A percentile compares a stretch with the other conserved stretches of the same genome.
These are phyloP conservation scores for Rhodotorula sp. DNA, from an alignment of 1,284 basidiomycete genomes.

Conservation along the genomic window DNA sequence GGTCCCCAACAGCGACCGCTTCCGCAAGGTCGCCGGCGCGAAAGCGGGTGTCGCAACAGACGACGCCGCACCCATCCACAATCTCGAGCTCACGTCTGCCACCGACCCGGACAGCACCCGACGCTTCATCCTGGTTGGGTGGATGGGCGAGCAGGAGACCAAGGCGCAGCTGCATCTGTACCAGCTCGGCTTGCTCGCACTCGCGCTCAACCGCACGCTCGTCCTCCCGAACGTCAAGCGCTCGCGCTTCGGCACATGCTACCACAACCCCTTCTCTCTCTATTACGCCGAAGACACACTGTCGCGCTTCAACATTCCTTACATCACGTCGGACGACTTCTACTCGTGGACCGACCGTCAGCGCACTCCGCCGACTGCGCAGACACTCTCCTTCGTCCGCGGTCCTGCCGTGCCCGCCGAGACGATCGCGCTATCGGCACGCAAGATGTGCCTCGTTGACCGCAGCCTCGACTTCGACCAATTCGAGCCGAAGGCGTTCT, in stretches of 20 bases:
- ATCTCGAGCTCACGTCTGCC: slow-evolving; percentile 7
- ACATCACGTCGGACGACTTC: slow-evolving; percentile 37
- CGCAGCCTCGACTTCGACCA: slow-evolving; percentile 35
- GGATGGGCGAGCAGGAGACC: slow-evolving; percentile 49
- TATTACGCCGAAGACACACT: slow-evolving; percentile 44
- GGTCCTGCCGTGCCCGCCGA: slow-evolving; percentile 11
- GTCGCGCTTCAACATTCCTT: slow-evolving; percentile 36
- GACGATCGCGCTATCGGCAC: slow-evolving; percentile 1
- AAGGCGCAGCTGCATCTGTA: slow-evolving; percentile 47
- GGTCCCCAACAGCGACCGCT: not conserved
- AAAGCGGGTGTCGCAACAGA: not conserved
- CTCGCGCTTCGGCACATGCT: slow-evolving; percentile 43
- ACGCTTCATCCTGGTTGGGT: slow-evolving; percentile 40
- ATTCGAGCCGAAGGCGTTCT: slow-evolving; percentile 33
- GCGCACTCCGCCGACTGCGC: slow-evolving; percentile 34
- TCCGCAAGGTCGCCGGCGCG: not conserved
- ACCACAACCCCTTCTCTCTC: slow-evolving; percentile 42
- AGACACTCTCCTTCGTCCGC: slow-evolving; percentile 36
- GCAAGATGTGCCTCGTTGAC: slow-evolving; percentile 36
- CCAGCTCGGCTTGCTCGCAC: slow-evolving; percentile 45
- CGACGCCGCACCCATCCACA: not conserved
- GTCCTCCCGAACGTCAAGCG: slow-evolving; percentile 45
- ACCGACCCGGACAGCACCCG: slow-evolving; percentile 6
- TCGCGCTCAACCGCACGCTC: slow-evolving; percentile 45
- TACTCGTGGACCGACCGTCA: slow-evolving; percentile 32